Evolutionary conservation across 2,329 filamentous ascomycete genomes (phyloP).

Genomic region (Cryphonectria japonica): DNA sequence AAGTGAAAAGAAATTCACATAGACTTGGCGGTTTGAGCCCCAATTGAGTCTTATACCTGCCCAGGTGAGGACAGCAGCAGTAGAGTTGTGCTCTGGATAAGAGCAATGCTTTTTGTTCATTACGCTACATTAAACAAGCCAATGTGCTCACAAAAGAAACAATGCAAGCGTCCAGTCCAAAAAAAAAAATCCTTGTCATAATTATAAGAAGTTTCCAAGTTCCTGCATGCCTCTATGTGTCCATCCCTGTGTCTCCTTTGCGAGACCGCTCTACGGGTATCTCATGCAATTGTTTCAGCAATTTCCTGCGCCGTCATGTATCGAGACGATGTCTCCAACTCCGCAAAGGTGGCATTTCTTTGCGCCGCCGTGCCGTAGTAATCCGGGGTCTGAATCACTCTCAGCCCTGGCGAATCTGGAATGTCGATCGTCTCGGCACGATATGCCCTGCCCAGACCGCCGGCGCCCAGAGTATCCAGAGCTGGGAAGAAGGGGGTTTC

Average conservation of each 20-base stretch:
- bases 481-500: conserved; percentile 33
- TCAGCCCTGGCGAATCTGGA: conserved; percentile 17
- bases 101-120: background rate
- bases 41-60: no score
- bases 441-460: conserved; percentile 30
- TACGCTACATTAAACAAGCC: background rate
- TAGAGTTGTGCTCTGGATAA: background rate
- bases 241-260: background rate
- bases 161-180: background rate
- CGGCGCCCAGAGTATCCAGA: conserved; percentile 23
- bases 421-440: conserved; percentile 29
- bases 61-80: no score
- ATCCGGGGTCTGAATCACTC: conserved; percentile 28
- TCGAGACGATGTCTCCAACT: conserved; percentile 26
- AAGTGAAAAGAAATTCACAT: no score
- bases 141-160: background rate
- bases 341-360: conserved; percentile 28
- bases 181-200: background rate
- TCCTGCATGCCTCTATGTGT: background rate
- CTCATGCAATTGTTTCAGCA: conserved; percentile 20
- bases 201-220: background rate
- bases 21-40: no score
- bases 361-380: conserved; percentile 31
- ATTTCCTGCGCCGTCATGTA: conserved; percentile 31
- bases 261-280: conserved; percentile 1